Conservation (phyloP, 2,329 filamentous ascomycete species). For the Chaetomium sp. region DNA sequence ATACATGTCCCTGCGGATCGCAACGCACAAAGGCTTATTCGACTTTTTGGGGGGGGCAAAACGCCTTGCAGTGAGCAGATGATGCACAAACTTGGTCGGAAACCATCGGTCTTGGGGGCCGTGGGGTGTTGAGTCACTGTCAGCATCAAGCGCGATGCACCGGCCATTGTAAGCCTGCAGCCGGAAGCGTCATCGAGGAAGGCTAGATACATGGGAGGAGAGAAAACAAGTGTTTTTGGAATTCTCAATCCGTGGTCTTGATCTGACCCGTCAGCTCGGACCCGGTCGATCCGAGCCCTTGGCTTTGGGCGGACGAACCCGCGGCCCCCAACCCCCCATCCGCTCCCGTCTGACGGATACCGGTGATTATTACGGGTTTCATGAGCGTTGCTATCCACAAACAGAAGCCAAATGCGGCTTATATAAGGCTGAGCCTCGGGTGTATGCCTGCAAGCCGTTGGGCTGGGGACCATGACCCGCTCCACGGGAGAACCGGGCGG, state of each 20-base stretch:
- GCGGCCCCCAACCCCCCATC: neutral
- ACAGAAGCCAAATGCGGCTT: neutral
- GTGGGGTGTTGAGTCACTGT: neutral
- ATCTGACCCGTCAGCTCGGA: slow-evolving; percentile 12
- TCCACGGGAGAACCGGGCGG: neutral
- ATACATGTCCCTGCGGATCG: neutral
- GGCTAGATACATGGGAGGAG: neutral
- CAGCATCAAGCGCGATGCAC: neutral
- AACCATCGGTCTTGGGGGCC: neutral
- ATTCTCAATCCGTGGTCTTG: neutral
- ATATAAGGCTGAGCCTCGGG: slow-evolving; percentile 2
- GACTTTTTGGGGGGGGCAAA: neutral
- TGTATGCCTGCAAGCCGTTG: neutral
- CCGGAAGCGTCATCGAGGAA: neutral
- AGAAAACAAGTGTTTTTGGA: neutral
- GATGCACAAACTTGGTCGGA: neutral
- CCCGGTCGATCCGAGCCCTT: slow-evolving; percentile 4
- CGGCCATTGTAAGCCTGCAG: neutral
- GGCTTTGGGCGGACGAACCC: neutral
- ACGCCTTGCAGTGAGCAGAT: neutral
- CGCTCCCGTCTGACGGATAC: neutral
- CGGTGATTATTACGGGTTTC: neutral
- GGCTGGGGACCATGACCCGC: neutral
- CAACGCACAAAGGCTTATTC: neutral
- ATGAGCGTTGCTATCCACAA: neutral